Evolutionary conservation across 257 asterid species (phyloP).

Genomic region (Catharanthus roseus): DNA sequence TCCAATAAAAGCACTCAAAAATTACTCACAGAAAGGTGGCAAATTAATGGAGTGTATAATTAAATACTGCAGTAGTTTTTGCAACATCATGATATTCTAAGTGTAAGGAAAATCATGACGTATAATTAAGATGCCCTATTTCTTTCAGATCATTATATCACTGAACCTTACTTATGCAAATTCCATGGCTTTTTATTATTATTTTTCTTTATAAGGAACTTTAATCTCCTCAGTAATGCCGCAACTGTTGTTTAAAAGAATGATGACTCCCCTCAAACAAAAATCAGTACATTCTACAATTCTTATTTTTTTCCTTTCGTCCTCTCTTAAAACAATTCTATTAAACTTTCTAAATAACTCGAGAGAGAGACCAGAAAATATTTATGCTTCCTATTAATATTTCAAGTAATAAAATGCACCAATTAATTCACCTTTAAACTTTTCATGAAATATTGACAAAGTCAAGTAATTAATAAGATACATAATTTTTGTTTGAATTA

Average conservation of each 20-base stretch:
- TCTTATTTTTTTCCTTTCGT: too few relatives aligned
- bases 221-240: constrained; percentile 4
- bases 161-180: background rate
- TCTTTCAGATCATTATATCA: constrained; percentile 26
- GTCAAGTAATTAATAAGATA: too few relatives aligned
- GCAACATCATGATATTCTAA: constrained; percentile 25
- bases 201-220: background rate
- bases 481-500: too few relatives aligned
- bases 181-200: too few relatives aligned
- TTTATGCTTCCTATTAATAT: too few relatives aligned
- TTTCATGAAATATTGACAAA: too few relatives aligned
- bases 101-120: constrained; percentile 35
- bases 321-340: too few relatives aligned
- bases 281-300: background rate
- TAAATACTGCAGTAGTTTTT: constrained; percentile 11
- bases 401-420: too few relatives aligned
- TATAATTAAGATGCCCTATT: constrained; percentile 38
- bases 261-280: background rate
- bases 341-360: too few relatives aligned
- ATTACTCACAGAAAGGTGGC: constrained; percentile 17
- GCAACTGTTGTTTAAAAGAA: background rate
- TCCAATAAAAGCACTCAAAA: background rate
- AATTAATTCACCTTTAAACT: too few relatives aligned
- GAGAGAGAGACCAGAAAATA: too few relatives aligned
- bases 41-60: background rate